These are phyloP conservation scores for Pythium dissotocum DNA, from an alignment of 352 stramenopile genomes.

Conservation along the genomic window DNA sequence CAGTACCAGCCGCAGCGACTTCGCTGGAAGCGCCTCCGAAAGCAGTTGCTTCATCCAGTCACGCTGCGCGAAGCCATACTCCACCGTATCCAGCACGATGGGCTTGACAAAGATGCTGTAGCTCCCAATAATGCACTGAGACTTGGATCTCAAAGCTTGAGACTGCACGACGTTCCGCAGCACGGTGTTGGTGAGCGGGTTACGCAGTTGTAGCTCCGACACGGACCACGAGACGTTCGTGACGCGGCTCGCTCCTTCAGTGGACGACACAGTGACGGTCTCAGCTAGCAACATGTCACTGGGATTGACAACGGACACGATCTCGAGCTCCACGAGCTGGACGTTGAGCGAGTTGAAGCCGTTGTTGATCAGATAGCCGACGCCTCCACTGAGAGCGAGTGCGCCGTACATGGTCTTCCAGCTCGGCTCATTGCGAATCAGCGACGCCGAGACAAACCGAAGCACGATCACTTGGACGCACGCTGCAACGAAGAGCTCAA, in stretches of 20 bases:
- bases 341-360: background rate
- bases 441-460: background rate
- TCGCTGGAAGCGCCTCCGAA: background rate
- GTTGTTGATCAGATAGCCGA: constrained; percentile 5
- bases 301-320: background rate
- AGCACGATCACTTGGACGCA: background rate
- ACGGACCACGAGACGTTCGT: background rate
- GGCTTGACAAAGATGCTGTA: background rate
- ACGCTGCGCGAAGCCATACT: background rate
- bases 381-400: background rate
- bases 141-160: background rate
- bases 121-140: background rate
- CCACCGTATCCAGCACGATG: background rate
- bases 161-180: background rate
- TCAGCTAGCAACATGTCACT: background rate
- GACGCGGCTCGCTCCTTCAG: background rate
- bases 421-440: background rate
- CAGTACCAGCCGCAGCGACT: background rate
- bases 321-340: background rate
- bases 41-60: constrained; percentile 3
- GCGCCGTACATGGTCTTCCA: background rate
- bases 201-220: background rate
- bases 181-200: background rate
- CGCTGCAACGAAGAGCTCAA: background rate
- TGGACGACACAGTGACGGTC: background rate